Percentiles rank a stretch among this genome's conserved stretches.
Conservation (phyloP, 768 basidiomycete species). For the Dioszegia crocea region DNA sequence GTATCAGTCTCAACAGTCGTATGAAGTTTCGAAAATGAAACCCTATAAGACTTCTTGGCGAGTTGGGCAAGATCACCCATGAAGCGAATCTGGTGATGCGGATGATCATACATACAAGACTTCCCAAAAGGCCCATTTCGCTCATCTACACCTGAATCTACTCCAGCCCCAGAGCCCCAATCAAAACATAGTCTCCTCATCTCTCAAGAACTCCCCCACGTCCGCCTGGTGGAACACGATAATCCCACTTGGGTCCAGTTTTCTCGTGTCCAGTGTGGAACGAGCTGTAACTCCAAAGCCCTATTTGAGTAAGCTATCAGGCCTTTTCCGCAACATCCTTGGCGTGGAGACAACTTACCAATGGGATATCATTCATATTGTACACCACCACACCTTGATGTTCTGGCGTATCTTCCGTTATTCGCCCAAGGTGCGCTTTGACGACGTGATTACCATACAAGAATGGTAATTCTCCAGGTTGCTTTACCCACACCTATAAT, state of each 20-base stretch:
- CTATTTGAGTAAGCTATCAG: conserved; percentile 51
- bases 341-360: conserved; percentile 57
- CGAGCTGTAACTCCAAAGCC: conserved; percentile 97
- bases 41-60: too few species aligned
- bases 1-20: neutral
- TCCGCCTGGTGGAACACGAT: conserved; percentile 99
- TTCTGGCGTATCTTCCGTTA: conserved; percentile 97
- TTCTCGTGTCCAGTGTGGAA: conserved; percentile 91
- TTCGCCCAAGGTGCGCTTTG: conserved; percentile 96
- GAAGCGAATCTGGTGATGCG: too few species aligned
- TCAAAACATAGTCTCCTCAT: conserved; percentile 62
- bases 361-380: conserved; percentile 89
- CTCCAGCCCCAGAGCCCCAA: neutral
- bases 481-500: conserved; percentile 81
- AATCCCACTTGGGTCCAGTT: conserved; percentile 93
- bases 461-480: conserved; percentile 99
- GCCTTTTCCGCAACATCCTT: neutral
- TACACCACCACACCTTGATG: conserved; percentile 97
- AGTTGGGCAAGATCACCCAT: too few species aligned
- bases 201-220: conserved; percentile 95
- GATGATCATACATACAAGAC: neutral
- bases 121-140: neutral
- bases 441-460: conserved; percentile 97
- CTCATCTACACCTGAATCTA: neutral
- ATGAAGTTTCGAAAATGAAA: neutral